phyloP scores from a whole-genome alignment of 192 early-diverging fungal species.

The Podila horticola region DNA sequence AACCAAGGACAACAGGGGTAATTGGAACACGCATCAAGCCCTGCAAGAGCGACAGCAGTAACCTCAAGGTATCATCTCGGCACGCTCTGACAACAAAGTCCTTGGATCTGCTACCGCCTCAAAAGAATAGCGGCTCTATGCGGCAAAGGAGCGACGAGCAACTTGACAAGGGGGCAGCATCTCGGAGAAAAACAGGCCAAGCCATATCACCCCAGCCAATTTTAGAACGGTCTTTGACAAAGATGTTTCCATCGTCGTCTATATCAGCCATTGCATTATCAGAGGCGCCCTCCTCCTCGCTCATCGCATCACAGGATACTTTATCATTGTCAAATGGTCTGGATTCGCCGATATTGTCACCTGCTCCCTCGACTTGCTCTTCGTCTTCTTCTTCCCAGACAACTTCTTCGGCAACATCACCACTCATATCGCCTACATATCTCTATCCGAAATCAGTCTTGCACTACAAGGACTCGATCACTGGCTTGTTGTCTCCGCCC shows the following conservation, averaged over 20 bases:
- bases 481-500: conserved; percentile 9
- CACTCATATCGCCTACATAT: neutral
- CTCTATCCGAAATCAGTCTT: conserved; percentile 11
- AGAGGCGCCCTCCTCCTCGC: too few relatives aligned
- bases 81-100: neutral
- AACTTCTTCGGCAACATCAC: neutral
- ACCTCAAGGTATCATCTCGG: neutral
- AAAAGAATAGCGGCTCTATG: neutral
- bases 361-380: neutral
- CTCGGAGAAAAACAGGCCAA: too few relatives aligned
- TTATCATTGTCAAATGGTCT: too few relatives aligned
- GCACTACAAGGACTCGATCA: conserved; percentile 3
- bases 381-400: neutral
- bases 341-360: too few relatives aligned
- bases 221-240: too few relatives aligned
- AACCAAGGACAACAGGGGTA: neutral
- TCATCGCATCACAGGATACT: too few relatives aligned
- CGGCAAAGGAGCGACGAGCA: neutral
- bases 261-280: too few relatives aligned
- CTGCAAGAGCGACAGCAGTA: neutral
- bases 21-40: neutral
- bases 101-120: neutral
- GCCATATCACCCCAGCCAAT: too few relatives aligned
- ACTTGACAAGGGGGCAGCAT: neutral
- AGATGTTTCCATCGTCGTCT: too few relatives aligned